Percentiles rank a stretch among this genome's conserved stretches.
Conservation (phyloP, 2,329 filamentous ascomycete species). For the Stromatinia cepivora region DNA sequence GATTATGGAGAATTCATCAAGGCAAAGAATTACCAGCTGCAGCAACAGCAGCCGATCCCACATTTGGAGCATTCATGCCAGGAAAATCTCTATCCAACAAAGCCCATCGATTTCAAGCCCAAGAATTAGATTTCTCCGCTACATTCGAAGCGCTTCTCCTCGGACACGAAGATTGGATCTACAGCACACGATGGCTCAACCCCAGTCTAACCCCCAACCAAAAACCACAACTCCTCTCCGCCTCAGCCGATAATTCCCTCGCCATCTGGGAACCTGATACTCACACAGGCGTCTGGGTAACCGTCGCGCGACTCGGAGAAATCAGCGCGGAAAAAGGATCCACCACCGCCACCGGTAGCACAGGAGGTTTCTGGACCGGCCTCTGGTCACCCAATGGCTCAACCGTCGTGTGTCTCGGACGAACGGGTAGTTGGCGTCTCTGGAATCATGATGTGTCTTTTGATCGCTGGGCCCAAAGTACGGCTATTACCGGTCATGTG, state of each 20-base stretch:
- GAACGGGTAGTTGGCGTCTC: slow-evolving; percentile 89
- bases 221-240: slow-evolving; percentile 74
- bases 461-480: slow-evolving; percentile 73
- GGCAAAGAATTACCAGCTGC: slow-evolving; percentile 64
- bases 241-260: slow-evolving; percentile 93
- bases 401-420: slow-evolving; percentile 77
- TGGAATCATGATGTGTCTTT: slow-evolving; percentile 66
- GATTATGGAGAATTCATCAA: slow-evolving; percentile 82
- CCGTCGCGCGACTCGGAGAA: slow-evolving; percentile 80
- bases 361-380: slow-evolving; percentile 94
- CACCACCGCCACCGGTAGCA: slow-evolving; percentile 92
- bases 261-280: slow-evolving; percentile 88
- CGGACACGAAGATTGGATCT: slow-evolving; percentile 98
- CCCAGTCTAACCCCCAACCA: slow-evolving; percentile 32
- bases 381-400: slow-evolving; percentile 81
- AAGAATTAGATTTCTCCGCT: slow-evolving; percentile 65
- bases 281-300: slow-evolving; percentile 87
- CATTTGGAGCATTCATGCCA: slow-evolving; percentile 57
- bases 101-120: slow-evolving; percentile 70
- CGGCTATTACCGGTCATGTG: slow-evolving; percentile 83
- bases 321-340: slow-evolving; percentile 94
- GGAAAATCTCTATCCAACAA: slow-evolving; percentile 85
- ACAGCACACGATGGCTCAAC: slow-evolving; percentile 61
- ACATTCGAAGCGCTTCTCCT: slow-evolving; percentile 93
- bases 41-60: slow-evolving; percentile 56